A percentile compares a stretch with the other conserved stretches of the same genome.
These are phyloP conservation scores for Stenogyne calaminthoides DNA, from an alignment of 305 asterid genomes.

Conservation along the genomic window DNA sequence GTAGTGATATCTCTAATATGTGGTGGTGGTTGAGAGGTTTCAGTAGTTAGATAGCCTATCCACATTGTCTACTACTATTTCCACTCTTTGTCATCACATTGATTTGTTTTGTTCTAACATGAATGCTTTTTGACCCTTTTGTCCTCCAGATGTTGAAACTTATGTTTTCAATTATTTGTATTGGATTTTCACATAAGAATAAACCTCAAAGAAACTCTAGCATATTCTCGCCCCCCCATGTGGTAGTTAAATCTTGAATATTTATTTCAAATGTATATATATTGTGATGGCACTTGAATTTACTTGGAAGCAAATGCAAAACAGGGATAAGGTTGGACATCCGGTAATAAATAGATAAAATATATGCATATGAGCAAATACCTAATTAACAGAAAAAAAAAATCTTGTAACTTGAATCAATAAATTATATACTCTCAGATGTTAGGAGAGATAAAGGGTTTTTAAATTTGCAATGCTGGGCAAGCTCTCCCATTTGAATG, in stretches of 20 bases:
- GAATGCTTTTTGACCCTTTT: conserved; percentile 19
- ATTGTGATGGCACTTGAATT: neutral
- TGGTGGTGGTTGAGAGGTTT: conserved; percentile 32
- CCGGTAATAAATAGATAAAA: too few relatives aligned
- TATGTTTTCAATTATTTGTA: conserved; percentile 26
- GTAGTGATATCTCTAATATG: conserved; percentile 12
- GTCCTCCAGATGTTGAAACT: conserved; percentile 25
- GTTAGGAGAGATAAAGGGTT: too few relatives aligned
- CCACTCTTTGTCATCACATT: too few relatives aligned
- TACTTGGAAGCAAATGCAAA: neutral
- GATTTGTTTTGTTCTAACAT: neutral
- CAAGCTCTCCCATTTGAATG: too few relatives aligned
- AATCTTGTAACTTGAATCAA: too few relatives aligned
- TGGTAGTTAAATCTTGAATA: neutral
- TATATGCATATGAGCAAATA: neutral
- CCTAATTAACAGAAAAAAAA: too few relatives aligned
- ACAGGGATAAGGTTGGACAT: neutral
- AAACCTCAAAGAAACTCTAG: conserved; percentile 8
- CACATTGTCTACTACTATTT: conserved; percentile 22
- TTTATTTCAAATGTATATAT: neutral
- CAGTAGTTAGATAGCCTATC: conserved; percentile 34
- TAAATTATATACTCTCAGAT: neutral
- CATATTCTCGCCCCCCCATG: conserved; percentile 28
- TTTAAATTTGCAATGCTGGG: too few relatives aligned
- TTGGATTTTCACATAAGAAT: conserved; percentile 1